Evolutionary conservation across 257 asterid species (phyloP).

Genomic region (Gynochthodes officinalis): DNA sequence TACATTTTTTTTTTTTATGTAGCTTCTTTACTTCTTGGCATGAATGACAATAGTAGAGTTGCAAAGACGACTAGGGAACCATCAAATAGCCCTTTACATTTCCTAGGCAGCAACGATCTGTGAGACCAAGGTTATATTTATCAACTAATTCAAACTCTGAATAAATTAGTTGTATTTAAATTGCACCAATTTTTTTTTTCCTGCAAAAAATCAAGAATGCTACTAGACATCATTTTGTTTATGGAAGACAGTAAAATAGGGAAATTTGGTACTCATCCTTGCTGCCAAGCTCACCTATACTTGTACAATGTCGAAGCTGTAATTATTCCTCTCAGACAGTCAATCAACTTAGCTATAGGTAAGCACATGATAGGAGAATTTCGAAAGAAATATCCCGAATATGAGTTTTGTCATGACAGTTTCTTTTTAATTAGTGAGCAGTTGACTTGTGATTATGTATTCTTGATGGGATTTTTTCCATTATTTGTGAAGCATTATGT

Average conservation of each 20-base stretch:
- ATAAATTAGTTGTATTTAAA: conserved; percentile 30
- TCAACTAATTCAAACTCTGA: conserved; percentile 86
- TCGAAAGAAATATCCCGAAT: conserved; percentile 4
- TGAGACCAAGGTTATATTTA: conserved; percentile 72
- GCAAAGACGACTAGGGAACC: conserved; percentile 66
- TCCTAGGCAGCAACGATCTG: conserved; percentile 93
- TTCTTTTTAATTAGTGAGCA: conserved; percentile 31
- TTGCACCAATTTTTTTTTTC: conserved; percentile 15
- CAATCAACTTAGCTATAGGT: conserved; percentile 20
- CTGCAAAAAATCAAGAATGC: conserved; percentile 17
- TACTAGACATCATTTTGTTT: conserved; percentile 18
- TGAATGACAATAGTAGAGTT: conserved; percentile 46
- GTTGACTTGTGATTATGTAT: neutral
- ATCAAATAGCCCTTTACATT: conserved; percentile 74
- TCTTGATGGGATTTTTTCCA: neutral
- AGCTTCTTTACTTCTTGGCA: conserved; percentile 65
- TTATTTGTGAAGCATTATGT: neutral
- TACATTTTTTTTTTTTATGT: conserved; percentile 32
- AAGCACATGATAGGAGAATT: conserved; percentile 8
- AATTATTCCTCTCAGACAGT: conserved; percentile 15
- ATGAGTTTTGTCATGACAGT: conserved; percentile 21
- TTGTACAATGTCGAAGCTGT: conserved; percentile 23
- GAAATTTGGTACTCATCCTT: conserved; percentile 15
- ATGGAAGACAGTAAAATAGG: conserved; percentile 18
- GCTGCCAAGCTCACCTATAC: conserved; percentile 21